These are phyloP conservation scores for Apiospora pterosperma DNA, from an alignment of 2,329 filamentous ascomycete genomes.

Conservation along the genomic window DNA sequence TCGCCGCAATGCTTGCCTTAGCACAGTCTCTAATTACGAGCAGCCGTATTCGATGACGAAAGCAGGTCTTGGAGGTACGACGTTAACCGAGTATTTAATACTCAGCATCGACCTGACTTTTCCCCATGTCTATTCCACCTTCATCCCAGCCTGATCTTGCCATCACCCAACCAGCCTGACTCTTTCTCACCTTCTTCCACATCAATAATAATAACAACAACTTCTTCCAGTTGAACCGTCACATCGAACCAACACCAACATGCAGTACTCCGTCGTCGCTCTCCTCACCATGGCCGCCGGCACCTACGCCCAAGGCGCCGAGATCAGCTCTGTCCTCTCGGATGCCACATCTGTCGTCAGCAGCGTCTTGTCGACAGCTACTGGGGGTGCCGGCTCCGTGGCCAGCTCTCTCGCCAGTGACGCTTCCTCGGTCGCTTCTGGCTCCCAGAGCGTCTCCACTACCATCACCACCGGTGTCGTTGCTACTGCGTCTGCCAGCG, in stretches of 20 bases:
- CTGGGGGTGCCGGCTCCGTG: not conserved
- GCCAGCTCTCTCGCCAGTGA: not conserved
- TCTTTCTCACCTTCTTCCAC: not conserved
- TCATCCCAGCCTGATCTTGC: not conserved
- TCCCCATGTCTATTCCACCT: not conserved
- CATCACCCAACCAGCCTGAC: not conserved
- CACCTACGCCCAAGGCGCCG: not conserved
- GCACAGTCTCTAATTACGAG: slow-evolving; percentile 1
- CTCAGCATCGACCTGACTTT: not conserved
- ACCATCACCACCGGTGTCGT: not conserved
- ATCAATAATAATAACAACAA: not conserved
- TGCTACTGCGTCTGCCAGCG: not conserved
- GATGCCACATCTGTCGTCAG: not conserved
- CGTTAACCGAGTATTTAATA: not conserved
- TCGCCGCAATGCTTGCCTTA: slow-evolving; percentile 1
- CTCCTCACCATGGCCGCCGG: not conserved
- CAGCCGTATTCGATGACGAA: slow-evolving; percentile 1
- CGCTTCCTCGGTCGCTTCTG: not conserved
- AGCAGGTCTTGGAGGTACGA: not conserved
- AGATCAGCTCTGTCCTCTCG: not conserved
- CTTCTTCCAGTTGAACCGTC: not conserved
- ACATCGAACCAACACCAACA: not conserved
- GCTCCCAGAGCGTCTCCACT: not conserved
- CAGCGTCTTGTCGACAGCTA: not conserved
- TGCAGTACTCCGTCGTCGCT: not conserved